Evolutionary conservation across 2,329 filamentous ascomycete species (phyloP).

Genomic region (Cytospora chrysosperma): DNA sequence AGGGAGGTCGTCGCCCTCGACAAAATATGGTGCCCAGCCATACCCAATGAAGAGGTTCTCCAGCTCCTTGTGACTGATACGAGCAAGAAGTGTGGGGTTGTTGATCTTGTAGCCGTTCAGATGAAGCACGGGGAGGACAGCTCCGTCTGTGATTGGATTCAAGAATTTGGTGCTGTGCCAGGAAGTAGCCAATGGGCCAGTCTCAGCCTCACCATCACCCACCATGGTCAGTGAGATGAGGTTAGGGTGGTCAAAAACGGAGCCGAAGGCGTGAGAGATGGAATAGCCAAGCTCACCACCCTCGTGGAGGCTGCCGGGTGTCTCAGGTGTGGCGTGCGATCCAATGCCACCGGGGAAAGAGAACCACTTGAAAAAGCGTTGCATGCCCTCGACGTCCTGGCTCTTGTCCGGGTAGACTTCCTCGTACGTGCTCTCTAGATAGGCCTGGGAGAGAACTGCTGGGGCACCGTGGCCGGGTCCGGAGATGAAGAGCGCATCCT

Average conservation of each 20-base stretch:
- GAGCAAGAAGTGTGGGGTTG: conserved; percentile 71
- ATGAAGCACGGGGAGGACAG: conserved; percentile 74
- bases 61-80: conserved; percentile 73
- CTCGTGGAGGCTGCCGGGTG: conserved; percentile 74
- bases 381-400: conserved; percentile 66
- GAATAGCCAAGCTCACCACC: conserved; percentile 82
- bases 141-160: conserved; percentile 75
- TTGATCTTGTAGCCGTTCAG: conserved; percentile 86
- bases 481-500: conserved; percentile 68
- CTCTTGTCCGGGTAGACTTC: conserved; percentile 76
- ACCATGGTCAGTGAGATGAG: conserved; percentile 77
- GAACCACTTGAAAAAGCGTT: conserved; percentile 79
- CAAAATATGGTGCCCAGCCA: conserved; percentile 78
- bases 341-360: conserved; percentile 79
- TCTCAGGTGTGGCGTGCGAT: conserved; percentile 76
- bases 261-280: conserved; percentile 74
- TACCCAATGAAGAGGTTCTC: conserved; percentile 69
- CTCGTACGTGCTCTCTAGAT: conserved; percentile 74
- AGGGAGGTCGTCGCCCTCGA: conserved; percentile 71
- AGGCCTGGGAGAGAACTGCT: conserved; percentile 72
- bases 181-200: conserved; percentile 72
- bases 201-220: conserved; percentile 79
- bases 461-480: conserved; percentile 78
- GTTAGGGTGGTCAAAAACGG: conserved; percentile 72
- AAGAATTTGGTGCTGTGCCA: conserved; percentile 85